These are phyloP conservation scores for Ophiostoma populinum DNA, from an alignment of 2,329 filamentous ascomycete genomes.

Conservation along the genomic window DNA sequence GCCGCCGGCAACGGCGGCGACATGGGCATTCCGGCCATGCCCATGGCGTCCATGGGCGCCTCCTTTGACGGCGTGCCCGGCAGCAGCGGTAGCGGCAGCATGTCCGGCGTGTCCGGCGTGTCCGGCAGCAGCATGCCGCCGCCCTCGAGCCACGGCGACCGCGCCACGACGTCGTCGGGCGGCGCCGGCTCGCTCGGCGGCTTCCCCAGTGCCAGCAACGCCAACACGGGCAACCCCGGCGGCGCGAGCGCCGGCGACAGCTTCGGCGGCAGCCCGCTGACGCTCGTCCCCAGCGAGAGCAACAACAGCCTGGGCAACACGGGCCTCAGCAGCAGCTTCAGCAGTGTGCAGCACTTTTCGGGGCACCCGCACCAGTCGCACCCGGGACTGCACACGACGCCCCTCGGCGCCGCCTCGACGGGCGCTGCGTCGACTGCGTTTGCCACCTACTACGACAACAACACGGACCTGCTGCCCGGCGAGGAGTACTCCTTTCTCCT, in stretches of 20 bases:
- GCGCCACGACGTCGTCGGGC: conserved; percentile 9
- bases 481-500: conserved; percentile 80
- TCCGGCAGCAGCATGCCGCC: not conserved
- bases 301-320: conserved; percentile 12
- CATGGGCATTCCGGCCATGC: not conserved
- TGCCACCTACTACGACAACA: conserved; percentile 34
- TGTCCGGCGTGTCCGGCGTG: not conserved
- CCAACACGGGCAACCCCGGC: conserved; percentile 8
- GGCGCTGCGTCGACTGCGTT: conserved; percentile 14
- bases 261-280: conserved; percentile 9
- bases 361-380: not conserved
- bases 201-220: conserved; percentile 11
- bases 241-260: conserved; percentile 15
- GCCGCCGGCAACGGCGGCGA: conserved; percentile 18
- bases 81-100: conserved; percentile 10
- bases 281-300: conserved; percentile 10
- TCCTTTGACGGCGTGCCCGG: conserved; percentile 4
- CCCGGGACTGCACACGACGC: not conserved
- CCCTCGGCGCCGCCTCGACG: conserved; percentile 12
- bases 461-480: conserved; percentile 53
- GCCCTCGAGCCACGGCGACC: not conserved
- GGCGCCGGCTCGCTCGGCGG: conserved; percentile 16
- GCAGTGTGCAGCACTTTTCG: not conserved
- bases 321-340: conserved; percentile 17
- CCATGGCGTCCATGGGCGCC: not conserved